phyloP scores from a whole-genome alignment of 2,329 filamentous ascomycete species.

The Colletotrichum australisinense region DNA sequence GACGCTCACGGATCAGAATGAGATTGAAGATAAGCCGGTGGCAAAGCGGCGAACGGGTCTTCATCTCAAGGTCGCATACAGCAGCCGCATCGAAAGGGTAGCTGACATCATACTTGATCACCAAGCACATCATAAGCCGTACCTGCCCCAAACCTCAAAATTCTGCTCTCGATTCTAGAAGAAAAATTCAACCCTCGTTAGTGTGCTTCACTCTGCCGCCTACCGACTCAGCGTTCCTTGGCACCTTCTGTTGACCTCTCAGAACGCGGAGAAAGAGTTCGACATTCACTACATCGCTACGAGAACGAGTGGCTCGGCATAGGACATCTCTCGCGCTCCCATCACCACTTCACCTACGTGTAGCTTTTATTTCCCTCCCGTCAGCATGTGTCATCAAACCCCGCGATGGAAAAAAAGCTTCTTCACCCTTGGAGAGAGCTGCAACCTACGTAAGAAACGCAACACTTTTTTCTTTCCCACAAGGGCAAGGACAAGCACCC shows the following conservation, averaged over 20 bases:
- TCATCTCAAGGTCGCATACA: neutral
- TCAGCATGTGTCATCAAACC: neutral
- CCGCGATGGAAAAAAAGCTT: neutral
- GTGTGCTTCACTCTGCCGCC: neutral
- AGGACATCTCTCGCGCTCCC: no score
- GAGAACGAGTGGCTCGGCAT: no score
- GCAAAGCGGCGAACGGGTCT: neutral
- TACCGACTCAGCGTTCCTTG: no score
- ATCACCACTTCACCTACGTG: no score
- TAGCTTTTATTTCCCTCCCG: neutral
- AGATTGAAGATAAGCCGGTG: neutral
- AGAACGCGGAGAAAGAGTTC: no score
- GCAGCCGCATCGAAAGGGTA: neutral
- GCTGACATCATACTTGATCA: neutral
- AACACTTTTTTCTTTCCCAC: neutral
- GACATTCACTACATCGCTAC: no score
- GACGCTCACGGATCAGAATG: no score
- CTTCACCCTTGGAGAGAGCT: neutral
- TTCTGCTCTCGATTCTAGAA: neutral
- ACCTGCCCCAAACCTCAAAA: neutral
- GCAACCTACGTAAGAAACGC: neutral
- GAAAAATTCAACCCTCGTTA: neutral
- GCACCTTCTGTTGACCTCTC: no score
- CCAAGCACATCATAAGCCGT: neutral
- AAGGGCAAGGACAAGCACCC: neutral